phyloP scores from a whole-genome alignment of 129 eudicot species.

The Kitagawia praeruptora region DNA sequence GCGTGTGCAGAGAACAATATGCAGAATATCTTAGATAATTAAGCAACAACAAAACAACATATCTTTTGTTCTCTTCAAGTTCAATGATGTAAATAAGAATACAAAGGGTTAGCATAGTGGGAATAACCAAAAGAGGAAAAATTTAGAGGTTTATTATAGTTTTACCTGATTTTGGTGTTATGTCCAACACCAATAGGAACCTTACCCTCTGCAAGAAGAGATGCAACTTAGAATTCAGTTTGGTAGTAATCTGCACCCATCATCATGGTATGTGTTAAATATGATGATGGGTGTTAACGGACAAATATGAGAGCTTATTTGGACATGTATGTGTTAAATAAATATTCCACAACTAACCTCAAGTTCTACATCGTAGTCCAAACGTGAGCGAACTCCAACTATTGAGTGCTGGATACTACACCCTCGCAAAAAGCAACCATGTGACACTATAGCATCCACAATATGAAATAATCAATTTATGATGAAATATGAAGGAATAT shows the following conservation, averaged over 20 bases:
- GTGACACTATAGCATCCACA: conserved; percentile 55
- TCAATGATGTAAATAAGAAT: background rate
- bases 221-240: conserved; percentile 87
- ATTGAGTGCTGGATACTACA: conserved; percentile 77
- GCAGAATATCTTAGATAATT: background rate
- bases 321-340: background rate
- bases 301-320: background rate
- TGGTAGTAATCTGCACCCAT: conserved; percentile 91
- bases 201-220: conserved; percentile 76
- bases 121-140: too few species aligned
- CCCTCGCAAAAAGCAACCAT: conserved; percentile 86
- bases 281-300: background rate
- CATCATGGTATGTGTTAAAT: conserved; percentile 48
- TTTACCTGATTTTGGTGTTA: conserved; percentile 70
- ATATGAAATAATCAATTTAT: conserved; percentile 20
- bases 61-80: background rate
- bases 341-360: conserved; percentile 32
- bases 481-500: background rate
- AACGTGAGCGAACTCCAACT: conserved; percentile 92
- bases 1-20: background rate
- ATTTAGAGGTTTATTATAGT: background rate
- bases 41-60: background rate
- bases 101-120: background rate
- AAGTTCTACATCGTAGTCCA: conserved; percentile 79
- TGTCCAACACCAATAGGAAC: conserved; percentile 91